Percentiles rank a stretch among this genome's conserved stretches.
These are phyloP conservation scores for Aspergillus taichungensis DNA, from an alignment of 495 filamentous ascomycete genomes.

Conservation along the genomic window DNA sequence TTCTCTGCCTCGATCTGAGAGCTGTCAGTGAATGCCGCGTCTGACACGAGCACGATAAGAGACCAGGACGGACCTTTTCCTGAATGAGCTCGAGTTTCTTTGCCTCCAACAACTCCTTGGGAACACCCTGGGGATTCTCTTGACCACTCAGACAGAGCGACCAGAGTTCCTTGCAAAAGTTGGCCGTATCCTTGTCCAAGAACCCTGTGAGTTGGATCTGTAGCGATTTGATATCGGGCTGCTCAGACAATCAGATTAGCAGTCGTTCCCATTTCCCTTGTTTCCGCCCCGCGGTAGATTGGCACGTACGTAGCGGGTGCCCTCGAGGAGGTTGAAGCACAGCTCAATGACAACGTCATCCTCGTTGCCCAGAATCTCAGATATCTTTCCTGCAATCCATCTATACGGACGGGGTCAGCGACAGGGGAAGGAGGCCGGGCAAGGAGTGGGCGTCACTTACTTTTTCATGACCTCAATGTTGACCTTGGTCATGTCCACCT, in stretches of 20 bases:
- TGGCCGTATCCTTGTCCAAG: slow-evolving; percentile 82
- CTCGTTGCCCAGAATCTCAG: slow-evolving; percentile 77
- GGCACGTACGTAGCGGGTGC: slow-evolving; percentile 61
- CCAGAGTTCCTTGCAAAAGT: slow-evolving; percentile 94
- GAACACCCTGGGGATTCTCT: slow-evolving; percentile 77
- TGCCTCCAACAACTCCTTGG: slow-evolving; percentile 86
- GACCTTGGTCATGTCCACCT: slow-evolving; percentile 96
- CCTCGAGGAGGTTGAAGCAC: slow-evolving; percentile 82
- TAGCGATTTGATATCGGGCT: slow-evolving; percentile 93
- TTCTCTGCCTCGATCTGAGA: slow-evolving; percentile 72
- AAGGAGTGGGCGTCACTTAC: slow-evolving; percentile 36
- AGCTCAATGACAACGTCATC: slow-evolving; percentile 94
- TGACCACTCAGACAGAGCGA: slow-evolving; percentile 84
- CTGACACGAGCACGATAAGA: background rate
- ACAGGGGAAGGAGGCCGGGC: slow-evolving; percentile 7
- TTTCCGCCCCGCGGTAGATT: no score
- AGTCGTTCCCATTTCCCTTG: background rate
- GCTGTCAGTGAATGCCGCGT: slow-evolving; percentile 4
- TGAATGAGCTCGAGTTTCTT: slow-evolving; percentile 93
- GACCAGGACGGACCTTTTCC: slow-evolving; percentile 59
- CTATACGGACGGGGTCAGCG: slow-evolving; percentile 31
- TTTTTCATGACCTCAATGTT: slow-evolving; percentile 97
- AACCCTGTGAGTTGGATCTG: slow-evolving; percentile 93
- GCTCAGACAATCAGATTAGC: slow-evolving; percentile 5
- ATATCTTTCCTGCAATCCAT: slow-evolving; percentile 86